Conservation (phyloP, 192 early-diverging fungal genomes). For the Lobosporangium transversale region DNA sequence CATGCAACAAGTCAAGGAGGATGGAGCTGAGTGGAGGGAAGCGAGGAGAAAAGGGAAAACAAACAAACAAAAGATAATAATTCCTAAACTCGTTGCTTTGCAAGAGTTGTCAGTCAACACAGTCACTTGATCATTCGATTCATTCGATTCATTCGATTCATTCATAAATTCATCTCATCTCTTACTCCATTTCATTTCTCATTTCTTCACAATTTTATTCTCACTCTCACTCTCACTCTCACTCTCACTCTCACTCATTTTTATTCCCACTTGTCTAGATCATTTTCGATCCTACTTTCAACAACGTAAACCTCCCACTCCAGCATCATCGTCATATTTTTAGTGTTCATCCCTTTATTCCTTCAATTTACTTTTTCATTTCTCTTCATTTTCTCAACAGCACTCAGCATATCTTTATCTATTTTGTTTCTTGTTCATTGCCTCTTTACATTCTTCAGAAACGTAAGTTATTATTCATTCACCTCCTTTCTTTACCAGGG, state of each 20-base stretch:
- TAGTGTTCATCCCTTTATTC: neutral
- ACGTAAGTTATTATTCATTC: too few relatives aligned
- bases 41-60: neutral
- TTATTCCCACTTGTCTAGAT: neutral
- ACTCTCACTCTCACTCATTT: conserved; percentile 9
- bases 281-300: too few relatives aligned
- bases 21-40: neutral
- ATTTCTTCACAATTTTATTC: neutral
- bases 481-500: too few relatives aligned
- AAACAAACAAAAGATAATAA: neutral
- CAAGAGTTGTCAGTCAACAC: neutral
- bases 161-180: neutral
- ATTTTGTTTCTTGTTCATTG: neutral
- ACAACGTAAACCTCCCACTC: neutral
- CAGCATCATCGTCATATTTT: neutral
- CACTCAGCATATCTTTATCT: neutral
- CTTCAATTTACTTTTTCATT: neutral
- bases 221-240: neutral
- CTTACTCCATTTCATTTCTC: neutral
- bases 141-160: neutral
- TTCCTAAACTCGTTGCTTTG: neutral
- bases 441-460: too few relatives aligned
- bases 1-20: neutral
- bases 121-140: neutral
- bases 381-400: neutral